These are phyloP conservation scores for Adansonia grandidieri DNA, from an alignment of 441 rosid species.

Conservation along the genomic window DNA sequence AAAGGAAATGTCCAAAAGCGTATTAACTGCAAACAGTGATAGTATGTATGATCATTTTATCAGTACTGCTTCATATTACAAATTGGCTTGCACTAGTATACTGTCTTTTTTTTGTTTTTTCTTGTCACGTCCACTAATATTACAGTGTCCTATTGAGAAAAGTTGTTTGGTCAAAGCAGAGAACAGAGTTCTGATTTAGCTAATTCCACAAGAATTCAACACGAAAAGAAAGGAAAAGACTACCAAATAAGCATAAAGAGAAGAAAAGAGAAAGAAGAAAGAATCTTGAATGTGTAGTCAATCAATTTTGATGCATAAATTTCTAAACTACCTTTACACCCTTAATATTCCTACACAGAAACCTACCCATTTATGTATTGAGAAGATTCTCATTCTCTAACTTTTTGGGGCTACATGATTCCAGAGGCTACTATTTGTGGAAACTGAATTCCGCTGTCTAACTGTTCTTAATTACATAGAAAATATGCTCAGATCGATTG, in stretches of 20 bases:
- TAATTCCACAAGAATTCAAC: not conserved
- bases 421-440: constrained; percentile 33
- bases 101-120: not conserved
- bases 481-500: not conserved
- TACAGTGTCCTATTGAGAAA: not conserved
- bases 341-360: constrained; percentile 22
- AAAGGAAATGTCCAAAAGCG: constrained; percentile 9
- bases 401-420: constrained; percentile 29
- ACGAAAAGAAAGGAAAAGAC: not conserved
- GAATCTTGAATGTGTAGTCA: constrained; percentile 29
- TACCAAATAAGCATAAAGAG: constrained; percentile 2
- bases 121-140: not conserved
- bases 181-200: constrained; percentile 1
- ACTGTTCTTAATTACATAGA: constrained; percentile 14
- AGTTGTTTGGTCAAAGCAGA: not conserved
- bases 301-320: constrained; percentile 24
- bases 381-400: constrained; percentile 31
- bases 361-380: constrained; percentile 28
- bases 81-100: not conserved
- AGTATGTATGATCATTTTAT: not conserved
- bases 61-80: constrained; percentile 7
- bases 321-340: constrained; percentile 4
- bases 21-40: constrained; percentile 11
- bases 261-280: not conserved
- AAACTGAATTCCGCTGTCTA: not conserved